A percentile compares a stretch with the other conserved stretches of the same genome.
phyloP scores from a whole-genome alignment of 139 green algal genomes.

The Chlamydomonas asymmetrica region DNA sequence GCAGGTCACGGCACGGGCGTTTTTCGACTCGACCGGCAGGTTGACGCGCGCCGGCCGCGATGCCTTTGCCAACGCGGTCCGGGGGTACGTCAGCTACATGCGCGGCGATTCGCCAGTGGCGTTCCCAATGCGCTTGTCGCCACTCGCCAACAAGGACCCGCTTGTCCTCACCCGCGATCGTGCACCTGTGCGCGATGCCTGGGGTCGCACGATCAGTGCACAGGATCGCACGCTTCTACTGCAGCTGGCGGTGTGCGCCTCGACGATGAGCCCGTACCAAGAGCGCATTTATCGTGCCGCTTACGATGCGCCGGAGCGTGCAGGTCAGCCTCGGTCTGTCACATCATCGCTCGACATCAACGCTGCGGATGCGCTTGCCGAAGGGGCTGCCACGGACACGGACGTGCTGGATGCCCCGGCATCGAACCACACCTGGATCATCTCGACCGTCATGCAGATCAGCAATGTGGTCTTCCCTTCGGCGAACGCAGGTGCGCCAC shows the following conservation, averaged over 20 bases:
- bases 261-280: too few relatives aligned
- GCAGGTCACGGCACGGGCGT: background rate
- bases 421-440: background rate
- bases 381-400: background rate
- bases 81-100: constrained; percentile 26
- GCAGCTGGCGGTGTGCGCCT: too few relatives aligned
- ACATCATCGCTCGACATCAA: too few relatives aligned
- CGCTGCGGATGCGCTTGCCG: too few relatives aligned
- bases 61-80: background rate
- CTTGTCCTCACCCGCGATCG: too few relatives aligned
- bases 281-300: too few relatives aligned
- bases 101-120: background rate
- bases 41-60: background rate
- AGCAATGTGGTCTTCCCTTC: constrained; percentile 10
- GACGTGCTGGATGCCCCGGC: background rate
- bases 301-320: too few relatives aligned
- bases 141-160: background rate
- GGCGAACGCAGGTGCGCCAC: too few relatives aligned
- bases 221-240: too few relatives aligned
- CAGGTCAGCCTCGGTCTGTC: too few relatives aligned
- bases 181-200: too few relatives aligned
- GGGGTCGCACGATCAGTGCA: too few relatives aligned
- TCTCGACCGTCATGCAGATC: background rate
- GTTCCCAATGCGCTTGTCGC: constrained; percentile 6
- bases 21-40: constrained; percentile 4